Conservation (phyloP, 2,329 filamentous ascomycete species). For the Neofusicoccum parvum region DNA sequence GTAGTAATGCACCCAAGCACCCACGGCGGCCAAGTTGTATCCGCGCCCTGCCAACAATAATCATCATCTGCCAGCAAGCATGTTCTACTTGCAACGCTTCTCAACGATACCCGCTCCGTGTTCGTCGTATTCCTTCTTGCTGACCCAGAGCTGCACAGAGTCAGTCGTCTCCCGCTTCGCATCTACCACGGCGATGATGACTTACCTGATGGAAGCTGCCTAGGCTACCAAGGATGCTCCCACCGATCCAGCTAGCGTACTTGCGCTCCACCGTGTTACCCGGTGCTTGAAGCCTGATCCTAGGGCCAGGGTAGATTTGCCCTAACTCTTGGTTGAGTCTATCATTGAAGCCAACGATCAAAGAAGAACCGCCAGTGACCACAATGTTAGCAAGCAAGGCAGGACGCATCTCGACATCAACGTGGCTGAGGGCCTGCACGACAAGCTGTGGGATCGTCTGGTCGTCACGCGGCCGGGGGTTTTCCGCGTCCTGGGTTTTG, state of each 20-base stretch:
- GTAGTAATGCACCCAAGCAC: neutral
- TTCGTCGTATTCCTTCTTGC: constrained; percentile 95
- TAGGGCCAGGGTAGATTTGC: constrained; percentile 77
- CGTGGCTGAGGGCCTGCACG: constrained; percentile 71
- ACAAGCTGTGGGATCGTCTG: constrained; percentile 86
- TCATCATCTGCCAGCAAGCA: neutral
- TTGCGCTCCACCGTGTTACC: constrained; percentile 85
- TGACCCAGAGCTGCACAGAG: constrained; percentile 78
- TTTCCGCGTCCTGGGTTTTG: constrained; percentile 44
- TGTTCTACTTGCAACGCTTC: constrained; percentile 82
- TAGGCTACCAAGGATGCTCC: constrained; percentile 90
- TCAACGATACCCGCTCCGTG: constrained; percentile 88
- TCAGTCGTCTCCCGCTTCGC: neutral
- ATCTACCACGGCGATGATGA: neutral
- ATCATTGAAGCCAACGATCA: constrained; percentile 91
- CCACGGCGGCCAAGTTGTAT: neutral
- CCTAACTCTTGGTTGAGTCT: constrained; percentile 83
- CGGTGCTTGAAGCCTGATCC: constrained; percentile 86
- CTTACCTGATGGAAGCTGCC: constrained; percentile 86
- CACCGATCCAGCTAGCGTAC: constrained; percentile 94
- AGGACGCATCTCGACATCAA: constrained; percentile 86
- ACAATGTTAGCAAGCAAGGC: constrained; percentile 87
- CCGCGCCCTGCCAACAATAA: no score
- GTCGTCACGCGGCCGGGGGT: constrained; percentile 62
- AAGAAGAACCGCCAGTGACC: constrained; percentile 82